These are phyloP conservation scores for Trypanosoma boissoni DNA, from an alignment of 208 protist species.

Conservation along the genomic window DNA sequence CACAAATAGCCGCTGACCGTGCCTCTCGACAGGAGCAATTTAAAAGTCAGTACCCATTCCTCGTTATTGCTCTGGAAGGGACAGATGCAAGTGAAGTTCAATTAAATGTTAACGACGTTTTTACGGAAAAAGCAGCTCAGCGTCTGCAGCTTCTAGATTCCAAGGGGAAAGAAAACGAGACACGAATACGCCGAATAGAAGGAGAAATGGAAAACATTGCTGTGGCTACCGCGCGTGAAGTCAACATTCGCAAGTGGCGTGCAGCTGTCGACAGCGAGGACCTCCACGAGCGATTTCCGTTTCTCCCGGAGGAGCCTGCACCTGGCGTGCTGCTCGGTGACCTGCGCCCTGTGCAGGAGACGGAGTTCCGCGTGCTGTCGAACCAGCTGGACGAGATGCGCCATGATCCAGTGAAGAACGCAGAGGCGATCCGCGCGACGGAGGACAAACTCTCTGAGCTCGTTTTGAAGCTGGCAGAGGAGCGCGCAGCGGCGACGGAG, in stretches of 20 bases:
- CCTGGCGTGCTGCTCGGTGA: conserved; percentile 21
- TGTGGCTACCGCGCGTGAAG: conserved; percentile 18
- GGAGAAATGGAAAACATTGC: conserved; percentile 31
- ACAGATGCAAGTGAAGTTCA: conserved; percentile 46
- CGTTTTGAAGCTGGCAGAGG: conserved; percentile 17
- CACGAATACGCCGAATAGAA: conserved; percentile 27
- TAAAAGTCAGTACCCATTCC: conserved; percentile 46
- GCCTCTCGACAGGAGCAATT: neutral
- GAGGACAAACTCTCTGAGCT: conserved; percentile 22
- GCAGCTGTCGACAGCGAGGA: conserved; percentile 27
- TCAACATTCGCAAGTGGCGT: conserved; percentile 12
- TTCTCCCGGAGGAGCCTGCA: conserved; percentile 27
- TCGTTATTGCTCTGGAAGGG: conserved; percentile 41
- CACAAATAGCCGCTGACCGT: neutral
- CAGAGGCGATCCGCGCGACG: conserved; percentile 19
- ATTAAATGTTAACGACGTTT: conserved; percentile 37
- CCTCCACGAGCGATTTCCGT: conserved; percentile 36
- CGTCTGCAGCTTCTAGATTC: conserved; percentile 1
- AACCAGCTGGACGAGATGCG: conserved; percentile 37
- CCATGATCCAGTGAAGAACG: conserved; percentile 10
- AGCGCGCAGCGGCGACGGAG: conserved; percentile 10
- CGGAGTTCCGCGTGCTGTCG: conserved; percentile 25
- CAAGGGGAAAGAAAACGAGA: neutral
- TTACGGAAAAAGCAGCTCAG: conserved; percentile 16
- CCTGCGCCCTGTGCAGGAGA: conserved; percentile 5